Evolutionary conservation across 1,284 basidiomycete species (phyloP), one percentile per base, ranked within the genome.

Genomic region (Ceratobasidium sp.): DNA sequence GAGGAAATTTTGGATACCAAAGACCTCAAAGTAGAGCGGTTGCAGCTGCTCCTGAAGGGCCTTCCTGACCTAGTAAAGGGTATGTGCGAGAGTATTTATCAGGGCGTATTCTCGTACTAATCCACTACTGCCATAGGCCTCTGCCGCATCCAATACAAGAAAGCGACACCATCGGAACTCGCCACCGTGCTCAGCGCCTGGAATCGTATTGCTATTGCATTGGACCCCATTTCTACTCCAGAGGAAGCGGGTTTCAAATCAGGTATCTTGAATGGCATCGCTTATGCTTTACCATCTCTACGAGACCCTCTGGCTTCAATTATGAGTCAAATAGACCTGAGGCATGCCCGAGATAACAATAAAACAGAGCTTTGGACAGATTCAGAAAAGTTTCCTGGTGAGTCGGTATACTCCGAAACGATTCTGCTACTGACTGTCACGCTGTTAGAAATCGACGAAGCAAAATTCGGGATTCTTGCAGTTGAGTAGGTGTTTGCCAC

Each of bases 21-120:
- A 78, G 74, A 82, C 85, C 73, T 84, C 31, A 75, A 79, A 42
- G 71, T 83, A 65, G 78, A 87, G 38, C 86, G 84, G 47, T 82
- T 98, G 35, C 87, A 92, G 12, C 83, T 87, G 45, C 78, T 91
- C 12, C 80, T 97, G 52, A 88, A 82, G 74, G 86, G 86, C 55
- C 82, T 96, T 29, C 95, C 95, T 0, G 96, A 99, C 77, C 86
- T 99, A 42, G 91, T 93, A 0, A 90, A 88, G 73, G 96, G 96
- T 0, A 80, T 98, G 13, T 92, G 90, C 69, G 83, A 94, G 32
- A 91, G 98, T 56, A 93, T 95, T 75, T 96, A 97, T 75, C 90
- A 91, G 55, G 92, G 94, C 79, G 91, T 91, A 68, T 62, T 79
- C 58, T n/a, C 45, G 15, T 72, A 73, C n/a, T 68, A 32, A 54